These are phyloP conservation scores for Chrysoporthe deuterocubensis DNA, from an alignment of 2,329 filamentous ascomycete species.

Conservation along the genomic window DNA sequence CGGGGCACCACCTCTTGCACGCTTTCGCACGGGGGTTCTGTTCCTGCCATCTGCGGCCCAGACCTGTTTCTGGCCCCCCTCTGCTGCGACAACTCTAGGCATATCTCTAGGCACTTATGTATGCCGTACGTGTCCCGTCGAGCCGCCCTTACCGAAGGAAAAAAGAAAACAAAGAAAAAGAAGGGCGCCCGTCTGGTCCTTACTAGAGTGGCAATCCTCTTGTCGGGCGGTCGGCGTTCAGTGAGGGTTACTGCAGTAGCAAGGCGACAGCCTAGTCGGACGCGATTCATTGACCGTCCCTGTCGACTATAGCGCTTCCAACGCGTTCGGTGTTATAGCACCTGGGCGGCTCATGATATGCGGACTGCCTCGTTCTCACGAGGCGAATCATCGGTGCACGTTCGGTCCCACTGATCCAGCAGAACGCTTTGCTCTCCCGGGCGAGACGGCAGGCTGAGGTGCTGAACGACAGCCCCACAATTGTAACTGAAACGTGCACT, in stretches of 20 bases:
- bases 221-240: neutral
- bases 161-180: neutral
- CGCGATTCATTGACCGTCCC: neutral
- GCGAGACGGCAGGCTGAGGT: neutral
- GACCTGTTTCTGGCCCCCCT: neutral
- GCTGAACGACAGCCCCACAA: neutral
- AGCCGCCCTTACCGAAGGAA: conserved; percentile 2
- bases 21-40: neutral
- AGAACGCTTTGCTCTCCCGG: neutral
- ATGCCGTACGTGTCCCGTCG: neutral
- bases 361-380: neutral
- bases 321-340: neutral
- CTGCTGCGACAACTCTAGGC: neutral
- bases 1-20: neutral
- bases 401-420: neutral
- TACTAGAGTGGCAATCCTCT: neutral
- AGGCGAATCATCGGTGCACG: neutral
- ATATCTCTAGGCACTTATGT: neutral
- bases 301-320: conserved; percentile 1
- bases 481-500: neutral
- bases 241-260: neutral
- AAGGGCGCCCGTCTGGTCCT: neutral
- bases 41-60: neutral
- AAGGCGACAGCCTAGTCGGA: neutral
- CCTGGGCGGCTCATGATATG: neutral